Evolutionary conservation across 2,329 filamentous ascomycete genomes (phyloP).

Genomic region (Stagonosporopsis vannaccii): DNA sequence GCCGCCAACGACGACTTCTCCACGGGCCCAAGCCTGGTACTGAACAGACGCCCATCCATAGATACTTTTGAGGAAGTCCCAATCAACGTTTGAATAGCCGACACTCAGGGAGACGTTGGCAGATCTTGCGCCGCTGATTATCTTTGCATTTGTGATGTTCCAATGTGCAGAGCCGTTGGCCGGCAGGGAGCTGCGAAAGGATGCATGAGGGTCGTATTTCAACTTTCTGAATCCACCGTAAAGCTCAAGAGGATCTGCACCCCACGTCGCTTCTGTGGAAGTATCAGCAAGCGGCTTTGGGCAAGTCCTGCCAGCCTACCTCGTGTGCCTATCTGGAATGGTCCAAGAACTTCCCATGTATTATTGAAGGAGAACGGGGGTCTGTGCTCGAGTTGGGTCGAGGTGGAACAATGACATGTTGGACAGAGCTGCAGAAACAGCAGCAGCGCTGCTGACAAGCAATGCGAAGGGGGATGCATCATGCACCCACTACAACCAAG

Average conservation of each 20-base stretch:
- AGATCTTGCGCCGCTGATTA: slow-evolving; percentile 28
- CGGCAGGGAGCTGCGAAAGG: slow-evolving; percentile 60
- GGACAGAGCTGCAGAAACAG: slow-evolving; percentile 21
- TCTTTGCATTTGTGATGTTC: slow-evolving; percentile 50
- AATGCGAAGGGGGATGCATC: slow-evolving; percentile 5
- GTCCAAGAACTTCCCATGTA: slow-evolving; percentile 62
- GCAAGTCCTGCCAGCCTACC: slow-evolving; percentile 49
- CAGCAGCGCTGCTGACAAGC: slow-evolving; percentile 5
- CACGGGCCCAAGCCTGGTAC: slow-evolving; percentile 66
- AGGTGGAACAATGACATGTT: slow-evolving; percentile 25
- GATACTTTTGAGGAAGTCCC: slow-evolving; percentile 59
- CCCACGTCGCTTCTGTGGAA: slow-evolving; percentile 62
- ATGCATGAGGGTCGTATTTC: slow-evolving; percentile 50
- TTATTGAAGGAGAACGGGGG: slow-evolving; percentile 43
- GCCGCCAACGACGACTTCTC: slow-evolving; percentile 53
- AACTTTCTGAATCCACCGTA: slow-evolving; percentile 61
- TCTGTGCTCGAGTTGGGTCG: slow-evolving; percentile 28
- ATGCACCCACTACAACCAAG: neutral
- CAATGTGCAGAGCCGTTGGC: slow-evolving; percentile 60
- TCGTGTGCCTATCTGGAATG: slow-evolving; percentile 66
- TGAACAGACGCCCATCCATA: slow-evolving; percentile 68
- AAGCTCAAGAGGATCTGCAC: slow-evolving; percentile 64
- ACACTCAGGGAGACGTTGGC: slow-evolving; percentile 54
- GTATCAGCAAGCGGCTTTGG: slow-evolving; percentile 20
- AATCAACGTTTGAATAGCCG: slow-evolving; percentile 60